Base-by-base conservation (phyloP, 108 stramenopile species). In the Fragilaria crotonensis region DNA sequence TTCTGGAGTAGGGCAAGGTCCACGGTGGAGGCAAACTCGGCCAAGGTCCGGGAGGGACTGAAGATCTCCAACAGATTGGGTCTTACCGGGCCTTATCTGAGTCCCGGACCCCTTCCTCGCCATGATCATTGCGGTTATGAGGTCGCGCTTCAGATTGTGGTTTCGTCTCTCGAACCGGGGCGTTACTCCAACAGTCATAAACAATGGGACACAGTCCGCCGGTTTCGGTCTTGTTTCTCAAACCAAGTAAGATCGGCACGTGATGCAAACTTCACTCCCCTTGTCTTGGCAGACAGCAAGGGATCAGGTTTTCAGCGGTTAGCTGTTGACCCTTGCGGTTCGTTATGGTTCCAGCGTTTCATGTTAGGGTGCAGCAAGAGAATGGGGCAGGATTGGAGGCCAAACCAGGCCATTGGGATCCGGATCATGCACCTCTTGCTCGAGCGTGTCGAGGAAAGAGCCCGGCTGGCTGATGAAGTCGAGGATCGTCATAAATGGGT, bases 1-100 rank as follows among this genome's bases (percentile, higher is more conserved):
- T 65, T 78, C 22, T 81, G 80, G 80, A 33, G 51, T 7, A 45
- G 66, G 22, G 73, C 64, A 26, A 9, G 63, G 0, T 36, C 31
- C 32, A 81, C 76, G 11, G 80, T 81, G 0, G 22, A 46, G 2
- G 45, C 20, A 21, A n/a, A n/a, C n/a, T n/a, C n/a, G n/a, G n/a
- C n/a, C n/a, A 46, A 46, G 45, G 19, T 46, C 19, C 20, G 20
- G 4, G 2, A 21, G 4, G 45, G 20, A 1, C 19, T 46, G 19
- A 46, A 46, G 4, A 19, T 46, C 2, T 46, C 55, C 7, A 49
- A 9, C 2, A 30, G 26, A 0, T 17, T 30, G 14, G 9, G 22
- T 18, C 11, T 30, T 17, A 1, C 29, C 51, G 18, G 29, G 4
- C 25, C 44, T 1, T 63, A 14, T 19, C 26, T 20, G 47, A 17